phyloP scores from a whole-genome alignment of 1,284 basidiomycete species.

The Lentinula novae-zelandiae region DNA sequence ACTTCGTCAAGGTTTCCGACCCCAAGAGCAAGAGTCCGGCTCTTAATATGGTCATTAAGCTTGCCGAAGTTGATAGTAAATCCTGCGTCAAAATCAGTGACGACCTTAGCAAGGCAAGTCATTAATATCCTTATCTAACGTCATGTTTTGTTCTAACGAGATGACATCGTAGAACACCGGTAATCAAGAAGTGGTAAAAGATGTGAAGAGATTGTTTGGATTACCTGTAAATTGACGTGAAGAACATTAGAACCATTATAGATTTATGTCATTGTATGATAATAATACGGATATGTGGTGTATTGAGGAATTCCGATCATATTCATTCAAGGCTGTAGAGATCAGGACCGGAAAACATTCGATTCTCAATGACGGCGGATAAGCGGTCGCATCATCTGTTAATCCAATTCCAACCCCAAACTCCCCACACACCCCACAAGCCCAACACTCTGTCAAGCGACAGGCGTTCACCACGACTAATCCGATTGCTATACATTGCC shows the following conservation, averaged over 20 bases:
- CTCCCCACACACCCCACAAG: background rate
- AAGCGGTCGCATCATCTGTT: background rate
- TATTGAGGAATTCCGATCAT: no score
- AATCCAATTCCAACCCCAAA: background rate
- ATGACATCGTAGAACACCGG: conserved; percentile 39
- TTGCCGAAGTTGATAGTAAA: conserved; percentile 67
- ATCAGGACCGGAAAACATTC: no score
- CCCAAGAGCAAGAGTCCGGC: conserved; percentile 67
- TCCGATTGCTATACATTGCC: conserved; percentile 46
- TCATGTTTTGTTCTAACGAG: background rate
- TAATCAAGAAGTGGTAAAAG: conserved; percentile 34
- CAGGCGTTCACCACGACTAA: background rate
- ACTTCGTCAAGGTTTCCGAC: conserved; percentile 62
- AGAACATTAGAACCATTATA: background rate
- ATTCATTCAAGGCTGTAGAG: no score
- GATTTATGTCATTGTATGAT: background rate
- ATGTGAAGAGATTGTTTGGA: conserved; percentile 40
- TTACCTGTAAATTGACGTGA: conserved; percentile 11
- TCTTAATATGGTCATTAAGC: conserved; percentile 92
- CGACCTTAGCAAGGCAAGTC: conserved; percentile 75
- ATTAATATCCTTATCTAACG: background rate
- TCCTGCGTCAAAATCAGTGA: conserved; percentile 92
- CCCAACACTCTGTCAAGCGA: background rate
- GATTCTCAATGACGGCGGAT: no score
- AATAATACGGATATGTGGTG: background rate